Evolutionary conservation across 2,329 filamentous ascomycete species (phyloP).

Genomic region (Colletotrichum camelliae): DNA sequence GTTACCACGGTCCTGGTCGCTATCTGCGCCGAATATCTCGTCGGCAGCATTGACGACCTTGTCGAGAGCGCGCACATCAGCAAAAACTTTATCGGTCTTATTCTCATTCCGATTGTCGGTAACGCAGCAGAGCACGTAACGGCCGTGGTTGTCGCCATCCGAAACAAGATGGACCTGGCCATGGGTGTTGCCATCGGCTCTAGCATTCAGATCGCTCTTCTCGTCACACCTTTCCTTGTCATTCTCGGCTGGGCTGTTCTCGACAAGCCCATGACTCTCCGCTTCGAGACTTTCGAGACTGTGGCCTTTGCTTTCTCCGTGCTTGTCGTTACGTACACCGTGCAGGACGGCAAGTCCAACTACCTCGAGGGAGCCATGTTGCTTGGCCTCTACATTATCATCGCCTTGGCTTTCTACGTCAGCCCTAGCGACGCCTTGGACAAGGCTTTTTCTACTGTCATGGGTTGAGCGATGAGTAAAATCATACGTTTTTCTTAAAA

Average conservation of each 20-base stretch:
- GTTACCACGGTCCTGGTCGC: constrained; percentile 73
- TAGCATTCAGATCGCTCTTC: constrained; percentile 81
- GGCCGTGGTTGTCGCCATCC: constrained; percentile 77
- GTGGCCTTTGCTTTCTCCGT: constrained; percentile 79
- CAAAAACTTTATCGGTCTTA: constrained; percentile 82
- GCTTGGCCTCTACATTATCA: constrained; percentile 61
- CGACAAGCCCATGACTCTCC: constrained; percentile 74
- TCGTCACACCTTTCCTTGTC: constrained; percentile 81
- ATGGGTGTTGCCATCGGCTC: constrained; percentile 84
- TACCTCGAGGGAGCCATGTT: constrained; percentile 82
- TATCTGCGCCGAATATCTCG: constrained; percentile 78
- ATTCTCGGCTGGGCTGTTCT: constrained; percentile 81
- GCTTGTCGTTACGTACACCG: constrained; percentile 76
- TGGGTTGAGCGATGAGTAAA: not conserved
- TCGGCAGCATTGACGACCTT: constrained; percentile 76
- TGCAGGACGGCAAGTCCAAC: constrained; percentile 84
- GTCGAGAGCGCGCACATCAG: constrained; percentile 74
- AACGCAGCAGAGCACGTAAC: constrained; percentile 85
- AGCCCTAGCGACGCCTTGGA: constrained; percentile 56
- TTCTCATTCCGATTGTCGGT: constrained; percentile 79
- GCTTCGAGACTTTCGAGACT: constrained; percentile 83
- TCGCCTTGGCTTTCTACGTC: constrained; percentile 65
- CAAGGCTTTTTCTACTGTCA: constrained; percentile 27
- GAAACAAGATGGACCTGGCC: constrained; percentile 77
- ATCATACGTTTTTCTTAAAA: not conserved